A percentile compares a stretch with the other conserved stretches of the same genome.
phyloP scores from a whole-genome alignment of 192 early-diverging fungal genomes.

The Dispira simplex region DNA sequence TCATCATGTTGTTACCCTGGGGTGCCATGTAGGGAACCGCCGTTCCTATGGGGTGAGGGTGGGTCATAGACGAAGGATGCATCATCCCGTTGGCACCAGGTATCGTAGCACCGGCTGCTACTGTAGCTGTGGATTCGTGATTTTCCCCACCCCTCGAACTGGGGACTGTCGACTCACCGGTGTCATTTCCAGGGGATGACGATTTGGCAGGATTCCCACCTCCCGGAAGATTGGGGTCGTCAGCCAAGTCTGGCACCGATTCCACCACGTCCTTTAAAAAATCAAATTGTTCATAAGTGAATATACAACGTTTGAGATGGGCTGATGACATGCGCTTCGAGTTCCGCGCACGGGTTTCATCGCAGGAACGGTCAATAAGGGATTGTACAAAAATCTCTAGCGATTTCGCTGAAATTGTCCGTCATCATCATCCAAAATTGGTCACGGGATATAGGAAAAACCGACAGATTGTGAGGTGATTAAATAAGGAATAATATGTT shows the following conservation, averaged over 20 bases:
- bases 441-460: too few species aligned
- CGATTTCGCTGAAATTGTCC: slow-evolving; percentile 50
- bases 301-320: slow-evolving; percentile 69
- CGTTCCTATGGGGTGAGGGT: neutral
- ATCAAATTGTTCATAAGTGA: slow-evolving; percentile 79
- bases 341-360: slow-evolving; percentile 58
- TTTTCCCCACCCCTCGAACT: neutral
- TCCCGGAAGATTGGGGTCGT: slow-evolving; percentile 26
- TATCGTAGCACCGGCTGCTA: slow-evolving; percentile 13
- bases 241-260: slow-evolving; percentile 53
- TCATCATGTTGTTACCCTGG: neutral
- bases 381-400: slow-evolving; percentile 93
- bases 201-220: slow-evolving; percentile 16
- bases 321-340: slow-evolving; percentile 71
- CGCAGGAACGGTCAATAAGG: slow-evolving; percentile 73
- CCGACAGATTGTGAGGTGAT: too few species aligned
- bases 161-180: slow-evolving; percentile 15
- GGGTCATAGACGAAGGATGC: neutral
- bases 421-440: too few species aligned
- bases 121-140: slow-evolving; percentile 14
- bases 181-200: slow-evolving; percentile 10
- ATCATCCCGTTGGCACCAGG: slow-evolving; percentile 13
- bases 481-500: too few species aligned
- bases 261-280: slow-evolving; percentile 83
- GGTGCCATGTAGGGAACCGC: neutral